Conservation (phyloP, 2,329 filamentous ascomycete genomes). For the Claviceps digitariae region DNA sequence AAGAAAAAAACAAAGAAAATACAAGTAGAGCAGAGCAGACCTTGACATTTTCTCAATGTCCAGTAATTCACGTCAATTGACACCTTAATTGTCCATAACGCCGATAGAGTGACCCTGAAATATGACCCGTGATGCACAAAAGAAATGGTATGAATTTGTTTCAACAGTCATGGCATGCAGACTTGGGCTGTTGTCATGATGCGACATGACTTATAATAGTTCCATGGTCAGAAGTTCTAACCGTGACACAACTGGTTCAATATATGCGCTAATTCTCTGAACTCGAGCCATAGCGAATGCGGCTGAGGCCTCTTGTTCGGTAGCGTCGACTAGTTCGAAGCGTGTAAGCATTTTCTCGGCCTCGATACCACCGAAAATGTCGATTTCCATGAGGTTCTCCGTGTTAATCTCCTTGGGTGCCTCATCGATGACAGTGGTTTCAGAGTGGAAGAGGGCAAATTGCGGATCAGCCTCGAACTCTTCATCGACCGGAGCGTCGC, state of each 20-base stretch:
- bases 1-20: neutral
- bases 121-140: constrained; percentile 4
- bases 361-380: constrained; percentile 40
- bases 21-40: neutral
- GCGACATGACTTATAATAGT: constrained; percentile 12
- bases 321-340: constrained; percentile 50
- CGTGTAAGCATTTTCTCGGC: constrained; percentile 50
- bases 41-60: neutral
- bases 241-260: constrained; percentile 22
- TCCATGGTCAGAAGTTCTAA: constrained; percentile 24
- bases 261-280: constrained; percentile 30
- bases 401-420: constrained; percentile 27
- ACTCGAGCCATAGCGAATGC: constrained; percentile 34
- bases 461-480: constrained; percentile 50
- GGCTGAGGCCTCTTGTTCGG: constrained; percentile 32
- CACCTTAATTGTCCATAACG: constrained; percentile 3
- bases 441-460: constrained; percentile 46
- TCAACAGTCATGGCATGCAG: neutral
- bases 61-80: neutral
- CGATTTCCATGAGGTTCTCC: constrained; percentile 24
- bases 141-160: constrained; percentile 1
- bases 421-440: constrained; percentile 14
- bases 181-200: neutral
- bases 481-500: constrained; percentile 26
- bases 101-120: neutral